These are phyloP conservation scores for Globisporangium perplexum DNA, from an alignment of 352 stramenopile genomes.

Conservation along the genomic window DNA sequence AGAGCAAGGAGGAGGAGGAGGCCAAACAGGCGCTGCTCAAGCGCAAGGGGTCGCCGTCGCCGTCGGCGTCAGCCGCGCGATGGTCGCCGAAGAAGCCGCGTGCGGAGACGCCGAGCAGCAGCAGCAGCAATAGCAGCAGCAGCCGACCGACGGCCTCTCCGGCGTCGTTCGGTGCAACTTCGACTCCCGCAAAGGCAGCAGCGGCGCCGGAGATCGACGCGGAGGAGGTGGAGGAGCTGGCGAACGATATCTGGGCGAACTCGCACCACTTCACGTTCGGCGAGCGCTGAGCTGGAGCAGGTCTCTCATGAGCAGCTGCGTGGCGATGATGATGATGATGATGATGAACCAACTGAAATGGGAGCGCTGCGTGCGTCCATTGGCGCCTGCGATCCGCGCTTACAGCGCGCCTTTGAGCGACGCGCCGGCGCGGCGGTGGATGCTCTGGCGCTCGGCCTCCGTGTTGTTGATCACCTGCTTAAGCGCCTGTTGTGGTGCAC, in stretches of 20 bases:
- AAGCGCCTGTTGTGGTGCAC: constrained; percentile 41
- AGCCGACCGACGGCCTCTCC: neutral
- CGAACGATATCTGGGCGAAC: constrained; percentile 81
- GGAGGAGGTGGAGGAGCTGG: constrained; percentile 52
- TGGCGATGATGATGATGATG: constrained; percentile 2
- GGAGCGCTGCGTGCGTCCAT: too few species aligned
- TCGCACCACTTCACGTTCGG: constrained; percentile 75
- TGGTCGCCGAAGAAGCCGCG: constrained; percentile 10
- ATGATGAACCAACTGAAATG: neutral
- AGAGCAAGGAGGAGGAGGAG: constrained; percentile 21
- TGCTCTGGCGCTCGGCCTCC: constrained; percentile 73
- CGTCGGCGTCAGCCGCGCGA: neutral
- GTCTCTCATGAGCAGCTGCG: neutral
- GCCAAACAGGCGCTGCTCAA: constrained; percentile 11
- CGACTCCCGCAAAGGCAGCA: too few species aligned
- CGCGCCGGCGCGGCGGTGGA: constrained; percentile 67
- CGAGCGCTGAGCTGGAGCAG: constrained; percentile 16
- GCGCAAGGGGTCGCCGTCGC: constrained; percentile 22
- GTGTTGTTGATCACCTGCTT: constrained; percentile 73
- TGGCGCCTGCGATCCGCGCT: neutral
- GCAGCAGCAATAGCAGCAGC: neutral
- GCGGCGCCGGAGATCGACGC: constrained; percentile 19
- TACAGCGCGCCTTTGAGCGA: constrained; percentile 78
- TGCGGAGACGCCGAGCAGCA: neutral
- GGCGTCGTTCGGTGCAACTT: neutral